Conservation (phyloP, 306 rosid species). For the Rubus idaeus region DNA sequence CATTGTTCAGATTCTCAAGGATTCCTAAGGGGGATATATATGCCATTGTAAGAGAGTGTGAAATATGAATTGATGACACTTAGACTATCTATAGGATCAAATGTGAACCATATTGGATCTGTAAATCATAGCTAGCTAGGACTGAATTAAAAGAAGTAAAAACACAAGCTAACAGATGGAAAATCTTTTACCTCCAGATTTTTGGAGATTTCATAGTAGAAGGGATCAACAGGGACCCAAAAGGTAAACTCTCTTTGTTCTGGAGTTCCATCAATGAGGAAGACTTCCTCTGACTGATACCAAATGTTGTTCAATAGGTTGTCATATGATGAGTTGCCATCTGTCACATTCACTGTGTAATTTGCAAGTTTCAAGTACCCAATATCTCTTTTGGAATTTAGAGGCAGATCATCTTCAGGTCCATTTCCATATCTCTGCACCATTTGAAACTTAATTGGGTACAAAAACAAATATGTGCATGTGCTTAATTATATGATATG, state of each 20-base stretch:
- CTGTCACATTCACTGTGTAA: constrained; percentile 38
- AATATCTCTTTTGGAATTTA: constrained; percentile 32
- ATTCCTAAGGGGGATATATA: no score
- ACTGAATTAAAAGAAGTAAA: not conserved
- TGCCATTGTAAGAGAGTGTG: not conserved
- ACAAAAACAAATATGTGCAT: not conserved
- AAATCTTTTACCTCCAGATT: constrained; percentile 29
- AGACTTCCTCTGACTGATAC: constrained; percentile 67
- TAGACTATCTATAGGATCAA: not conserved
- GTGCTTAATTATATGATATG: not conserved
- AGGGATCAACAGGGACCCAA: constrained; percentile 52
- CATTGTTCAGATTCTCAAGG: not conserved
- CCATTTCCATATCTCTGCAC: constrained; percentile 54
- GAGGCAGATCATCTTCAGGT: constrained; percentile 34
- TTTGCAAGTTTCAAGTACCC: constrained; percentile 49
- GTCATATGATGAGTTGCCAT: constrained; percentile 23
- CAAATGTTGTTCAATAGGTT: constrained; percentile 57
- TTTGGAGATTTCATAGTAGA: constrained; percentile 33
- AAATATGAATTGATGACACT: not conserved
- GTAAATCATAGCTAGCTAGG: no score
- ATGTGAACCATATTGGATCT: not conserved
- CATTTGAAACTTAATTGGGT: not conserved
- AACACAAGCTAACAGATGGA: not conserved
- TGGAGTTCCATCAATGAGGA: constrained; percentile 53
- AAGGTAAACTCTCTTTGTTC: constrained; percentile 52